Base-by-base conservation (phyloP, 2,329 filamentous ascomycete genomes). In the Trichoderma lentiforme region DNA sequence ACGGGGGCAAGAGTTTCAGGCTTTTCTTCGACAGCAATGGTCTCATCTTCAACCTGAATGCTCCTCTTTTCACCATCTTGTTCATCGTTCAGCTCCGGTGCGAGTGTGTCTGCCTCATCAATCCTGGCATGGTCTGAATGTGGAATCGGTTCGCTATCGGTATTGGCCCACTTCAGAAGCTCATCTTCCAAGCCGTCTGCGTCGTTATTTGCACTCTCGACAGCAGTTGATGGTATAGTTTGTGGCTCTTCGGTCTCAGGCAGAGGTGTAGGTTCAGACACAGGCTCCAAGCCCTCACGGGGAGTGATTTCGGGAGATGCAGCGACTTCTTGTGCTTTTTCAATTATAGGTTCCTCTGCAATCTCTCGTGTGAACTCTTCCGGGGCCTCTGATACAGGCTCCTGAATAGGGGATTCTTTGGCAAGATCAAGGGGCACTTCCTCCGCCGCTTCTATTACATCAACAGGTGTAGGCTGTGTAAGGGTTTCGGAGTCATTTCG, bases 41-140 rank as follows among this genome's bases (percentile, higher is more conserved):
- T 8, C 65, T 65, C 21, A 18, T 73, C 73, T 26, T 74, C 72
- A 5, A 73, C 24, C 11, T 51, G 71, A 28, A 72, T 34, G 57
- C 70, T 73, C 67, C 75, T 79, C 76, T 78, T 79, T 72, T 77
- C 39, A 12, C 26, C 57, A 2, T 67, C 32, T 4, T 53, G n/a
- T n/a, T 67, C 51, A 4, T 24, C 77, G 73, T 76, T 77, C 70
- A 65, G 30, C n/a, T 56, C 62, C 12, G 61, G 61, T 14, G 26
- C 7, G 14, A 36, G 9, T 28, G 18, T 18, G 11, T 26, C 30
- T 18, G 56, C 14, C n/a, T 61, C 18, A 21, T 70, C 39, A 24
- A 24, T 24, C 6, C 14, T n/a, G 26, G 3, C 15, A 32, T 30
- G 34, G 28, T 26, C 61, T 21, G 68, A 47, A 21, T 62, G 39